A percentile compares a stretch with the other conserved stretches of the same genome.
Conservation (phyloP, 345 rosid genomes). For the Camelina neglecta region DNA sequence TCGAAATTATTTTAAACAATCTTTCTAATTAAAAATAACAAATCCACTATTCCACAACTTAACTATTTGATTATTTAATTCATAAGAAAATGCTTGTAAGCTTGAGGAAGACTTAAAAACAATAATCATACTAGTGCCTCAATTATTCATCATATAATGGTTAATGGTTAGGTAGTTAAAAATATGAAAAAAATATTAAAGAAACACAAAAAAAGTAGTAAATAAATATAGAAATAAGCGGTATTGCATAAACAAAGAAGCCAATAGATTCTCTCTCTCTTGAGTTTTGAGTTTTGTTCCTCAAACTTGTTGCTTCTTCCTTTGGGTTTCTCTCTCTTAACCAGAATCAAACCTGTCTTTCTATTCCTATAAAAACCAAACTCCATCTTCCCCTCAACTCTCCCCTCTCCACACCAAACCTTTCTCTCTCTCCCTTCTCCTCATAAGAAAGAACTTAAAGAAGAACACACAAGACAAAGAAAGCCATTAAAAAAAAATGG, state of each 20-base stretch:
- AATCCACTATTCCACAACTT: too few relatives aligned
- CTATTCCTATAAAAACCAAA: constrained; percentile 33
- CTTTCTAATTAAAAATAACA: too few relatives aligned
- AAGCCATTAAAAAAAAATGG: constrained; percentile 17
- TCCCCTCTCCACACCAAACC: constrained; percentile 36
- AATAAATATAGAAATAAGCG: constrained; percentile 12
- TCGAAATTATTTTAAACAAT: too few relatives aligned
- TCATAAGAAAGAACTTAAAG: neutral
- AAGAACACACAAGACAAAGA: neutral
- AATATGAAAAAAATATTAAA: too few relatives aligned
- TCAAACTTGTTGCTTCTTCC: constrained; percentile 38
- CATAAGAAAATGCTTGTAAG: too few relatives aligned
- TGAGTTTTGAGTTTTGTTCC: constrained; percentile 5
- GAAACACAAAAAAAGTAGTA: constrained; percentile 14
- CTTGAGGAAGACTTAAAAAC: too few relatives aligned
- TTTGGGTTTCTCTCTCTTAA: constrained; percentile 29
- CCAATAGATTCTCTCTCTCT: constrained; percentile 40
- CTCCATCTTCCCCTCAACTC: constrained; percentile 31
- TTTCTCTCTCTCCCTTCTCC: constrained; percentile 17
- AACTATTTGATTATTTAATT: too few relatives aligned
- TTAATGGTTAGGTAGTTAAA: too few relatives aligned
- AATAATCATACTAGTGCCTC: too few relatives aligned
- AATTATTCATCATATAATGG: too few relatives aligned
- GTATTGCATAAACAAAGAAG: constrained; percentile 41
- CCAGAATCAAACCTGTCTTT: constrained; percentile 36